Evolutionary conservation across 2,329 filamentous ascomycete genomes (phyloP), one percentile per base, ranked within the genome.

Genomic region (Elsinoe necatrix): DNA sequence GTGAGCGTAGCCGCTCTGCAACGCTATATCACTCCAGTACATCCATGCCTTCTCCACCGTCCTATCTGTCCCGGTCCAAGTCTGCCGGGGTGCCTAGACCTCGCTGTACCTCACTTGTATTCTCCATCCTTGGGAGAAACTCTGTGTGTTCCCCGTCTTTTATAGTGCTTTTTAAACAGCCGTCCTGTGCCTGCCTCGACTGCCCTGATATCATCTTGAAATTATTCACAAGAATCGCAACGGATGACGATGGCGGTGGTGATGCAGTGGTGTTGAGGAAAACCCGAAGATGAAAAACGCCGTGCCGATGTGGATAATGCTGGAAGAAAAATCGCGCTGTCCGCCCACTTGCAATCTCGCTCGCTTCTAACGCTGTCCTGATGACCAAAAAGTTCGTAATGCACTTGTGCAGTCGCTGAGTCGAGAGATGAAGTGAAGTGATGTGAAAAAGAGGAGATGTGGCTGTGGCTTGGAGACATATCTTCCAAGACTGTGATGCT

Each of bases 151-250:
- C 21, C 25, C 16, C 45, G 25, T 31, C 45, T 50, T 34, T 50
- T 50, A 18, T 34, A 50, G 11, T 50, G 45, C 45, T 50, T 50
- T 45, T 50, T 50, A 34, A 31, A 50, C 27, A 25, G 27, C 45
- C 45, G 45, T 50, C 27, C 45, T 20, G 23, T 50, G 25, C 23
- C 43, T 18, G 25, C 45, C 45, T 27, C 16, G 2, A 47, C 42
- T n/a, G 42, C 42, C 21, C 14, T 21, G 16, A n/a, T n/a, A 11
- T n/a, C n/a, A 7, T 29, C 23, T n/a, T 25, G 21, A 50, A 50
- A 50, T 34, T 50, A 50, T 50, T 21, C 16, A 50, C 45, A 50
- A 31, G 45, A 50, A 50, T 20, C 45, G 14, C 23, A 4, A 31
- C n/a, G 45, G 25, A 31, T 45, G 34, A 23, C 20, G 25, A 31